phyloP scores from a whole-genome alignment of 2,329 filamentous ascomycete genomes.

The Sporothrix variecibatus region DNA sequence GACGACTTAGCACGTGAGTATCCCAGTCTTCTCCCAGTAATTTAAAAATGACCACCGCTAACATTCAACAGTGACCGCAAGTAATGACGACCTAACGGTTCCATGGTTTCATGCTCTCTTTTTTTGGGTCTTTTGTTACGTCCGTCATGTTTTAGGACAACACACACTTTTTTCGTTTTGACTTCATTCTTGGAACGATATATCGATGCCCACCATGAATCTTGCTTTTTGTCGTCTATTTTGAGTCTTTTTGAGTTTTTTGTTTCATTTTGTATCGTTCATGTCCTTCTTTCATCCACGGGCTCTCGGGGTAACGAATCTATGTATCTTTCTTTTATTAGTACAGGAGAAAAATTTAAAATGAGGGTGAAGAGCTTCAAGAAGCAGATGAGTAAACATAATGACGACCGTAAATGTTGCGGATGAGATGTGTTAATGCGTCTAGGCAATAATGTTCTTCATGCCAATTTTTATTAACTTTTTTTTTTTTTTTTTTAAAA shows the following conservation, averaged over 20 bases:
- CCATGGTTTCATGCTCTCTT: neutral
- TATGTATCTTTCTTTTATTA: slow-evolving; percentile 8
- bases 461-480: too few relatives aligned
- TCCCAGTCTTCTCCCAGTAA: too few relatives aligned
- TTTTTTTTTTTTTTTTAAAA: neutral
- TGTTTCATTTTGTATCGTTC: neutral
- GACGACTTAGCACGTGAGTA: slow-evolving; percentile 94
- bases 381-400: neutral
- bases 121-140: neutral
- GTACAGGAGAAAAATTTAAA: neutral
- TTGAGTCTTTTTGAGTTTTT: neutral
- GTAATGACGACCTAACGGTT: slow-evolving; percentile 11
- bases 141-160: neutral
- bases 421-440: neutral
- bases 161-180: neutral
- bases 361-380: neutral
- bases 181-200: neutral
- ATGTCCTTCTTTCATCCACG: neutral
- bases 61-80: slow-evolving; percentile 28
- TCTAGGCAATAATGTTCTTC: too few relatives aligned
- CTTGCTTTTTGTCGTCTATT: neutral
- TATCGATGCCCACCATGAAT: neutral
- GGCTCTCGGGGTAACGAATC: slow-evolving; percentile 13
- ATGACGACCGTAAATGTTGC: neutral
- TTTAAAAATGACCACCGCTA: neutral